phyloP scores from a whole-genome alignment of 179 eudicot species.

The Corrigiola litoralis region DNA sequence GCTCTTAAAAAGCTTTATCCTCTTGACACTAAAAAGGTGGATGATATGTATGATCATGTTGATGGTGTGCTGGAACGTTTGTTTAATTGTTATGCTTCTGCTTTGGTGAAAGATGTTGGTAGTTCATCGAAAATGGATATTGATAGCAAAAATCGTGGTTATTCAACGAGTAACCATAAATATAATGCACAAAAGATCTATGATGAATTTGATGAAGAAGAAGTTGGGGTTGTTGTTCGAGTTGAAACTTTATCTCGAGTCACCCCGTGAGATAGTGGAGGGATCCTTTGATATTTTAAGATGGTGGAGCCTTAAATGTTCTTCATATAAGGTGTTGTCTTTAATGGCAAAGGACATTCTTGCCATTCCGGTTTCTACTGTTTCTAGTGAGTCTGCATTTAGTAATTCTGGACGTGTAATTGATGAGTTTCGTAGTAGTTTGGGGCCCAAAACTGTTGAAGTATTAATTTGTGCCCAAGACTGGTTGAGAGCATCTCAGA shows the following conservation, averaged over 20 bases:
- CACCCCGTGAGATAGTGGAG: not conserved
- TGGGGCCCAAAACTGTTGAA: not conserved
- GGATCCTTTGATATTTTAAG: not conserved
- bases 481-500: not conserved
- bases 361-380: not conserved
- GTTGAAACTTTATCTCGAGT: not conserved
- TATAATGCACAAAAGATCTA: not conserved
- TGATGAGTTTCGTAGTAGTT: constrained; percentile 1
- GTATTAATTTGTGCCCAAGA: not conserved
- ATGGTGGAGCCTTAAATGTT: not conserved
- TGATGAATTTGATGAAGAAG: not conserved
- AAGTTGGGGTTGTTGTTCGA: not conserved
- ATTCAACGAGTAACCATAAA: too few relatives aligned
- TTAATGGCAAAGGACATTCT: not conserved
- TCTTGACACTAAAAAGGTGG: not conserved
- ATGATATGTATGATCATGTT: not conserved
- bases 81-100: not conserved
- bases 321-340: not conserved
- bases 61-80: not conserved
- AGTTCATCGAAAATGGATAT: too few relatives aligned
- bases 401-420: not conserved
- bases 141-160: too few relatives aligned
- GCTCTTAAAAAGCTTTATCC: not conserved
- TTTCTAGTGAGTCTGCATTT: not conserved
- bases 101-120: not conserved